Evolutionary conservation across 805 yeast species (phyloP).

Genomic region (Blastobotrys peoriensis): DNA sequence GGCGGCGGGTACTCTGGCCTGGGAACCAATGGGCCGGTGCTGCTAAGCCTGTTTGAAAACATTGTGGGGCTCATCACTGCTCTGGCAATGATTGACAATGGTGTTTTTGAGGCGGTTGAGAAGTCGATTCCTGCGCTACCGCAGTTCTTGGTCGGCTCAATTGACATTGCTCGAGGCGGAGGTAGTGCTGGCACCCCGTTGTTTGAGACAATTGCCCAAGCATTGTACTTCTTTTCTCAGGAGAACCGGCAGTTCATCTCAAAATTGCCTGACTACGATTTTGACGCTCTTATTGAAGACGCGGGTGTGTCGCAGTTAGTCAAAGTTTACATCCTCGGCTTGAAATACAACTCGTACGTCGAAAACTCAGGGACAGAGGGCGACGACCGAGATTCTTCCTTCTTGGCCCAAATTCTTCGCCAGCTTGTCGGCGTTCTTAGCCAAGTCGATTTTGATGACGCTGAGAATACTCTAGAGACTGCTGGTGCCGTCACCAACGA

Average conservation of each 20-base stretch:
- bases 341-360: conserved; percentile 23
- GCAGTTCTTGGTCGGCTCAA: conserved; percentile 10
- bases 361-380: conserved; percentile 8
- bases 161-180: conserved; percentile 4
- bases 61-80: conserved; percentile 62
- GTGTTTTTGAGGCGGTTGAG: conserved; percentile 43
- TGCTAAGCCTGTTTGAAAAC: conserved; percentile 60
- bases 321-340: conserved; percentile 26
- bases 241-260: conserved; percentile 17
- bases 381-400: conserved; percentile 9
- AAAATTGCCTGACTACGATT: conserved; percentile 8
- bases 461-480: conserved; percentile 11
- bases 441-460: conserved; percentile 12
- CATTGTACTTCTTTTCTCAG: conserved; percentile 29
- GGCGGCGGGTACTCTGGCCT: conserved; percentile 26
- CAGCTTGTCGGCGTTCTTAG: conserved; percentile 12
- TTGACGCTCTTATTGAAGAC: conserved; percentile 3
- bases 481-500: conserved; percentile 14
- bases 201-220: conserved; percentile 25
- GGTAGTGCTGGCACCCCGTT: conserved; percentile 2
- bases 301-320: conserved; percentile 10
- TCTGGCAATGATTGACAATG: conserved; percentile 57
- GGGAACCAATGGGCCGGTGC: conserved; percentile 43
- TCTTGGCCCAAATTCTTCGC: conserved; percentile 13
- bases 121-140: conserved; percentile 22